Base-by-base conservation (phyloP, 2,329 filamentous ascomycete genomes). In the Penicillium occitanis region DNA sequence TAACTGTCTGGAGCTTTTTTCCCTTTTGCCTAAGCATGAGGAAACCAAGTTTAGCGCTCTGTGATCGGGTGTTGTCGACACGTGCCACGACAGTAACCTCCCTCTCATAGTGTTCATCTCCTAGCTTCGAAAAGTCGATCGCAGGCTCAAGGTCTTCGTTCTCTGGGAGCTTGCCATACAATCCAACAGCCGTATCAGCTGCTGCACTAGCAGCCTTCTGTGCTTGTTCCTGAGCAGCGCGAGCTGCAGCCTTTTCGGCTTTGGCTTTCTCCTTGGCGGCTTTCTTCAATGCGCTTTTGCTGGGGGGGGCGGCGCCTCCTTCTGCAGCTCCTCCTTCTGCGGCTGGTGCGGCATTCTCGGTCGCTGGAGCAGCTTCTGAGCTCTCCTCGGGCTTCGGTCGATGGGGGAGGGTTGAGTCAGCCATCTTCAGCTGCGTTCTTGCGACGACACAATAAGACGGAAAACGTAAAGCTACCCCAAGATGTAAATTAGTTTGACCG, bases 1-100 rank as follows among this genome's bases (percentile, higher is more conserved):
- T 87, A 59, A 97, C 90, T 61, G 90, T 92, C 82, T 97, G 93
- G 46, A 97, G 89, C 30, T 89, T 90, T 83, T 90, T 89, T 73
- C 88, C 86, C 77, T 91, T 88, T 78, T 92, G 86, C 69, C 92
- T 87, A 72, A 98, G 85, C 81, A 95, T 92, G 73, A 97, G 81
- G 81, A 97, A 97, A 50, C 88, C 90, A 82, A 97, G 90, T 84
- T 97, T 96, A 71, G 93, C 92, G 67, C 91, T 90, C 82, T 98
- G 94, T 72, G 90, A 89, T 70, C 94, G 88, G 37, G 91, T 88
- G 82, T 96, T 97, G 78, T 96, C 91, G 46, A 97, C 86, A 83
- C 91, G 92, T 35, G 88, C 92, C 44, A 92, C 86, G 73, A 97
- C 84, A 53, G 88, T 88, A 71, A 97, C 85, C 35, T 87, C 86